These are phyloP conservation scores for Trapa bicornis DNA, from an alignment of 345 rosid genomes.

Conservation along the genomic window DNA sequence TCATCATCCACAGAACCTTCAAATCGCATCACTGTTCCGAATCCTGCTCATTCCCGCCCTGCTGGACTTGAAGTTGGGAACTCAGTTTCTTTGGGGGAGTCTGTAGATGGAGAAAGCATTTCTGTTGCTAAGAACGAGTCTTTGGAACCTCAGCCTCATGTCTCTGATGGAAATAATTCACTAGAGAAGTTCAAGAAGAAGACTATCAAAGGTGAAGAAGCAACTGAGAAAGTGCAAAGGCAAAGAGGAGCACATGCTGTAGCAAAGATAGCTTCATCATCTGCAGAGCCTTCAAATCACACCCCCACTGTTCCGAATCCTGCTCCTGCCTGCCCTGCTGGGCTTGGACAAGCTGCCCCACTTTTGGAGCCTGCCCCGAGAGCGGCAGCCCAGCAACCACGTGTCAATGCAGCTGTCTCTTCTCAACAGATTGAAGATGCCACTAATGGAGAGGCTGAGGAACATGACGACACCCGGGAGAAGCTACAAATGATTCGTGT, in stretches of 20 bases:
- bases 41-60: constrained; percentile 45
- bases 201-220: constrained; percentile 12
- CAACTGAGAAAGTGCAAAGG: too few species aligned
- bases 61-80: constrained; percentile 61
- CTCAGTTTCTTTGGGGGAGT: constrained; percentile 14
- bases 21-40: constrained; percentile 7
- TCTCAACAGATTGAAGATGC: constrained; percentile 71
- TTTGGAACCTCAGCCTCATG: constrained; percentile 13
- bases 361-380: constrained; percentile 70
- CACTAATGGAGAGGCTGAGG: constrained; percentile 56
- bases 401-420: constrained; percentile 60
- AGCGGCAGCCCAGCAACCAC: constrained; percentile 52
- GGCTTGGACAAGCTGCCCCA: constrained; percentile 84
- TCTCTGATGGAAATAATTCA: constrained; percentile 17
- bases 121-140: constrained; percentile 13
- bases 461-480: constrained; percentile 90
- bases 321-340: constrained; percentile 69
- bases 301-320: background rate
- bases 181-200: constrained; percentile 21
- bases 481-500: constrained; percentile 96
- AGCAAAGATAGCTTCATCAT: constrained; percentile 20
- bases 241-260: constrained; percentile 9
- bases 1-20: constrained; percentile 32
- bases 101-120: constrained; percentile 10
- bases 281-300: constrained; percentile 25